phyloP scores from a whole-genome alignment of 352 stramenopile genomes.

The Pythium graminicola region DNA sequence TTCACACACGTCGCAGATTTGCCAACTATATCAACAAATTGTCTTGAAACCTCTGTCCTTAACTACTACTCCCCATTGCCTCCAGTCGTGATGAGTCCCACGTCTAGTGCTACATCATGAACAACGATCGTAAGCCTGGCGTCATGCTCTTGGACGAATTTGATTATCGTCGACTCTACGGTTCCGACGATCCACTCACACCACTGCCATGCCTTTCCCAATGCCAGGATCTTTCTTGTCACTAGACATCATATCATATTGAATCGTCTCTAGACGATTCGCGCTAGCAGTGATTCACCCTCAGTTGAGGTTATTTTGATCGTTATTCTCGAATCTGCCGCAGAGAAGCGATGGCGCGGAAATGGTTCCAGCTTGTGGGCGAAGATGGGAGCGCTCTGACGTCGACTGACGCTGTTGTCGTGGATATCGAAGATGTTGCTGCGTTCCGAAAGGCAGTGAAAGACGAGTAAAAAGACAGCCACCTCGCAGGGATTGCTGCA shows the following conservation, averaged over 20 bases:
- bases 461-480: background rate
- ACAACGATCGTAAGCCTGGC: conserved; percentile 9
- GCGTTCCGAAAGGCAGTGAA: background rate
- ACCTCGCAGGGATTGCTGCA: background rate
- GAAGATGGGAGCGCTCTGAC: background rate
- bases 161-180: conserved; percentile 19
- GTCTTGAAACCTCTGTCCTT: conserved; percentile 8
- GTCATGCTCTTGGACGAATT: conserved; percentile 23
- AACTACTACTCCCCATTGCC: background rate
- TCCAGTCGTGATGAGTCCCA: background rate
- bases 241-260: too few species aligned
- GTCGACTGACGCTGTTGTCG: background rate
- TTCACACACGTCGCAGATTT: conserved; percentile 6
- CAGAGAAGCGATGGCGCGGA: background rate
- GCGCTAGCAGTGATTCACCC: too few species aligned
- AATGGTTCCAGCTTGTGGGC: background rate
- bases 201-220: too few species aligned
- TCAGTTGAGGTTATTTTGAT: too few species aligned
- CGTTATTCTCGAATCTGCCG: too few species aligned
- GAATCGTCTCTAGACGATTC: too few species aligned
- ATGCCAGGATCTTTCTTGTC: too few species aligned
- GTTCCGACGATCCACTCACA: conserved; percentile 24
- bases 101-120: background rate
- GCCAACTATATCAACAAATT: conserved; percentile 4
- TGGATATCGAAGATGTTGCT: background rate